phyloP scores from a whole-genome alignment of 768 basidiomycete genomes.

The Mycena filopes region DNA sequence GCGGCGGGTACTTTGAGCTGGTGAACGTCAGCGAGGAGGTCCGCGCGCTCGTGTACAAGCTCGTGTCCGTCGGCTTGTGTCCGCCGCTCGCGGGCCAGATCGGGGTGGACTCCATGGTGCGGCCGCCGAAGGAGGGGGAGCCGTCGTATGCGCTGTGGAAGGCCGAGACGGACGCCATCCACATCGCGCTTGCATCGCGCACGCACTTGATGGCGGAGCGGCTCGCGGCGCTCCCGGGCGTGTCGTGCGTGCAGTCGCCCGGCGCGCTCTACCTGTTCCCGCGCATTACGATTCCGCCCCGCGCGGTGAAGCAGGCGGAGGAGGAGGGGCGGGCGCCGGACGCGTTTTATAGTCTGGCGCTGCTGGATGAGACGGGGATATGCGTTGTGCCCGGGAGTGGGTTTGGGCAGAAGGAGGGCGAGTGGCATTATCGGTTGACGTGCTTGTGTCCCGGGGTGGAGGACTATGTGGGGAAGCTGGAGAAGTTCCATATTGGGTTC shows the following conservation, averaged over 20 bases:
- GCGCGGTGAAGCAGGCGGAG: constrained; percentile 79
- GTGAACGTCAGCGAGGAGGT: constrained; percentile 83
- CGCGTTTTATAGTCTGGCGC: constrained; percentile 84
- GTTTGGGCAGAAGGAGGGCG: constrained; percentile 92
- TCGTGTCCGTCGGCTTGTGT: constrained; percentile 91
- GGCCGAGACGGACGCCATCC: constrained; percentile 84
- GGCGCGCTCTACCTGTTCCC: constrained; percentile 97
- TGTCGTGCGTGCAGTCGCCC: constrained; percentile 89
- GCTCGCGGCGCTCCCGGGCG: constrained; percentile 87
- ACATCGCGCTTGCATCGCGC: constrained; percentile 76
- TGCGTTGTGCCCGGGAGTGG: constrained; percentile 95
- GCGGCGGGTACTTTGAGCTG: constrained; percentile 97
- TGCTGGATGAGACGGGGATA: constrained; percentile 92
- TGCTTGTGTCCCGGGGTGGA: constrained; percentile 96
- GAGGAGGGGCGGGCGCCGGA: constrained; percentile 84
- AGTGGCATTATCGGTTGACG: constrained; percentile 92
- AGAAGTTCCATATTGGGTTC: constrained; percentile 54
- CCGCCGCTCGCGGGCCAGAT: constrained; percentile 93
- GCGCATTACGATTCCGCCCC: constrained; percentile 75
- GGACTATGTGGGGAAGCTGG: constrained; percentile 88
- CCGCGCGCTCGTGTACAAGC: constrained; percentile 93
- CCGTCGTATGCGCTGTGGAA: constrained; percentile 84
- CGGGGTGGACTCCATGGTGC: constrained; percentile 93
- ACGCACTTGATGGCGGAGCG: constrained; percentile 78
- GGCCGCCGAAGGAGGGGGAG: constrained; percentile 83